phyloP scores from a whole-genome alignment of 495 filamentous ascomycete genomes.

The Penicillium verhagenii region DNA sequence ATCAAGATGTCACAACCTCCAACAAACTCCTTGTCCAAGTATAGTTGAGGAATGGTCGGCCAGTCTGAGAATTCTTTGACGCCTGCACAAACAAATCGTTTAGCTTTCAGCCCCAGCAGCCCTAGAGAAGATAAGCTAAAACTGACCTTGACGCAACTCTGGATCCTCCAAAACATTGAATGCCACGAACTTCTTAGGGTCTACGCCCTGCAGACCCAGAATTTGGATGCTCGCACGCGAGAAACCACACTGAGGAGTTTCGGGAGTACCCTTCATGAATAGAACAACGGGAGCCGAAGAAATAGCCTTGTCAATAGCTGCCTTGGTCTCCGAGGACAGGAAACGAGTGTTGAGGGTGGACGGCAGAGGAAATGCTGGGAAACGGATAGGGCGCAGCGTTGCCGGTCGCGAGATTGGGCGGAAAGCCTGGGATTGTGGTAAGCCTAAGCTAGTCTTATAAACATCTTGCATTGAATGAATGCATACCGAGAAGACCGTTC shows the following conservation, averaged over 20 bases:
- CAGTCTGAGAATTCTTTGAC: slow-evolving; percentile 99
- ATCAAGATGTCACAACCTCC: slow-evolving; percentile 97
- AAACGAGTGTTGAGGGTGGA: slow-evolving; percentile 53
- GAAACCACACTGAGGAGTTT: slow-evolving; percentile 97
- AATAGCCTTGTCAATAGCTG: slow-evolving; percentile 86
- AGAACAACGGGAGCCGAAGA: slow-evolving; percentile 84
- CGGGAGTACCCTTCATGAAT: slow-evolving; percentile 98
- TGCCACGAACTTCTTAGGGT: slow-evolving; percentile 93
- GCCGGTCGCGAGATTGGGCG: slow-evolving; percentile 35
- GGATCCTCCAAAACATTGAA: slow-evolving; percentile 95
- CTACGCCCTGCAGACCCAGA: slow-evolving; percentile 88
- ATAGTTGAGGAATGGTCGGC: slow-evolving; percentile 97
- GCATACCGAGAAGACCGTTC: slow-evolving; percentile 36
- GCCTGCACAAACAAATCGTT: slow-evolving; percentile 48
- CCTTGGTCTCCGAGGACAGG: slow-evolving; percentile 71
- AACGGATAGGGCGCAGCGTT: slow-evolving; percentile 22
- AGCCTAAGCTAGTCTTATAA: neutral
- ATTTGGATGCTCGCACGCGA: slow-evolving; percentile 95
- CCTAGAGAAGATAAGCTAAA: neutral
- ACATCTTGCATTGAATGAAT: neutral
- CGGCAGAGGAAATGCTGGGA: slow-evolving; percentile 28
- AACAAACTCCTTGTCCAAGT: slow-evolving; percentile 91
- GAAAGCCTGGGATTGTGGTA: slow-evolving; percentile 26
- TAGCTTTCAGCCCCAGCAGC: neutral
- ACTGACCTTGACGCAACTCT: slow-evolving; percentile 79